phyloP scores from a whole-genome alignment of 1,139 yeast genomes.

The Geotrichum restrictum region DNA sequence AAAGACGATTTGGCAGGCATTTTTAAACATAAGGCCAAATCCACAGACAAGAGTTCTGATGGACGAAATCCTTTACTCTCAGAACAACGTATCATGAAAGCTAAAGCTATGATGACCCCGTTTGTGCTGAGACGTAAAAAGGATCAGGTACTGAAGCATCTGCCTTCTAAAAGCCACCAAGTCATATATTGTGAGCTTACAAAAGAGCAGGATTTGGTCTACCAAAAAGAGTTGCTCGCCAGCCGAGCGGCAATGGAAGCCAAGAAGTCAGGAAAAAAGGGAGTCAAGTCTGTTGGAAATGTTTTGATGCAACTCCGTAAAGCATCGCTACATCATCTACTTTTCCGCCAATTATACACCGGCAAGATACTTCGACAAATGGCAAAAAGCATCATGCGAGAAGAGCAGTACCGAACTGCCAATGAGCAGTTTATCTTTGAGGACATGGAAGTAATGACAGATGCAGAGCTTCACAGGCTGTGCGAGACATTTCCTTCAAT shows the following conservation, averaged over 20 bases:
- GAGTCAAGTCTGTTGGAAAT: slow-evolving; percentile 48
- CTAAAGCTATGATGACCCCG: slow-evolving; percentile 98
- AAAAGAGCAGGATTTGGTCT: slow-evolving; percentile 55
- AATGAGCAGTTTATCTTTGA: slow-evolving; percentile 71
- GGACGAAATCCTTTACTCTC: slow-evolving; percentile 71
- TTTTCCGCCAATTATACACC: slow-evolving; percentile 65
- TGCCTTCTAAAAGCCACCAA: slow-evolving; percentile 70
- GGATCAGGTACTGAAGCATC: slow-evolving; percentile 81
- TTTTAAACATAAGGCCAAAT: slow-evolving; percentile 78
- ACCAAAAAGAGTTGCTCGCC: slow-evolving; percentile 52
- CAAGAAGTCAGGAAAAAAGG: slow-evolving; percentile 39
- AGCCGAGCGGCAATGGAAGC: slow-evolving; percentile 51
- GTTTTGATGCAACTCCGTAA: slow-evolving; percentile 92
- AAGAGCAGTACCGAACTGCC: slow-evolving; percentile 74
- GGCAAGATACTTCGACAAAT: slow-evolving; percentile 55
- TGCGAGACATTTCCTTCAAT: slow-evolving; percentile 74
- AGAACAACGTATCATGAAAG: slow-evolving; percentile 85
- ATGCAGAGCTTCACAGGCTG: slow-evolving; percentile 73
- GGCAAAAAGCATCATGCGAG: slow-evolving; percentile 76
- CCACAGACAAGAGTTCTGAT: slow-evolving; percentile 44
- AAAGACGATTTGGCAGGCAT: slow-evolving; percentile 77
- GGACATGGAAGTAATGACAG: slow-evolving; percentile 96
- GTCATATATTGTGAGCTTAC: slow-evolving; percentile 64
- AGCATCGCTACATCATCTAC: slow-evolving; percentile 94
- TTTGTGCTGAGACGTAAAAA: slow-evolving; percentile 89